Conservation (phyloP, 1,284 basidiomycete species). For the Cutaneotrichosporon spelunceum region DNA sequence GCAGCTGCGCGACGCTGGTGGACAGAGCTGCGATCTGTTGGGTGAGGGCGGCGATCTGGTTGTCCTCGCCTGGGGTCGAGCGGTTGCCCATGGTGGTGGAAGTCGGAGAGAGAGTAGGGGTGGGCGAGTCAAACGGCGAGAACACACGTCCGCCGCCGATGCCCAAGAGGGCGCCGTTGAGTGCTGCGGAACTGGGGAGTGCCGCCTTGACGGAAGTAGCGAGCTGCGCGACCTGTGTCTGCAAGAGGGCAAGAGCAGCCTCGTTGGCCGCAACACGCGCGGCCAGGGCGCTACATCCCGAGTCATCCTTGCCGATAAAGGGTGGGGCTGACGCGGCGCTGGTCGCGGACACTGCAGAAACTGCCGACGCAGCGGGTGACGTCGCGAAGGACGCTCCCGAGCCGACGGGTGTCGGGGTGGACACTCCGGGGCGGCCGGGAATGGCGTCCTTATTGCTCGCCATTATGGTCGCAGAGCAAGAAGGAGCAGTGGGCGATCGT, state of each 20-base stretch:
- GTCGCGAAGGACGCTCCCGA: neutral
- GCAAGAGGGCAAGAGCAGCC: constrained; percentile 33
- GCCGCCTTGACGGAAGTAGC: constrained; percentile 27
- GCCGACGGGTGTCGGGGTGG: constrained; percentile 1
- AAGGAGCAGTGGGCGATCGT: neutral
- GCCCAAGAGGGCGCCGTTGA: neutral
- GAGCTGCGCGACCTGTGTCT: constrained; percentile 39
- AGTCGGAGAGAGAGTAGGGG: constrained; percentile 6
- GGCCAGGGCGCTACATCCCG: constrained; percentile 34
- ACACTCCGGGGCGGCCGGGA: neutral
- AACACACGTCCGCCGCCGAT: constrained; percentile 13
- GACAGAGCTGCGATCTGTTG: constrained; percentile 76
- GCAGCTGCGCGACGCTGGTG: constrained; percentile 76
- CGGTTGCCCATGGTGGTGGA: neutral
- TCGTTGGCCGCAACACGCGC: constrained; percentile 39
- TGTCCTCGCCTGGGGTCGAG: neutral
- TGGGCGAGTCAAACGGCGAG: constrained; percentile 24
- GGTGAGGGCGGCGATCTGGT: constrained; percentile 62
- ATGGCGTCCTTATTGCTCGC: neutral
- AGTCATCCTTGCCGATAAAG: constrained; percentile 4
- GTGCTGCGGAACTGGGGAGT: constrained; percentile 1
- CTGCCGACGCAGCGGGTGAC: constrained; percentile 4
- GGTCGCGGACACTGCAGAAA: neutral
- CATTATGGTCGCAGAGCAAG: neutral
- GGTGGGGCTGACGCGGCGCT: neutral